phyloP scores from a whole-genome alignment of 2,329 filamentous ascomycete species.

The Pseudogymnoascus sp. region DNA sequence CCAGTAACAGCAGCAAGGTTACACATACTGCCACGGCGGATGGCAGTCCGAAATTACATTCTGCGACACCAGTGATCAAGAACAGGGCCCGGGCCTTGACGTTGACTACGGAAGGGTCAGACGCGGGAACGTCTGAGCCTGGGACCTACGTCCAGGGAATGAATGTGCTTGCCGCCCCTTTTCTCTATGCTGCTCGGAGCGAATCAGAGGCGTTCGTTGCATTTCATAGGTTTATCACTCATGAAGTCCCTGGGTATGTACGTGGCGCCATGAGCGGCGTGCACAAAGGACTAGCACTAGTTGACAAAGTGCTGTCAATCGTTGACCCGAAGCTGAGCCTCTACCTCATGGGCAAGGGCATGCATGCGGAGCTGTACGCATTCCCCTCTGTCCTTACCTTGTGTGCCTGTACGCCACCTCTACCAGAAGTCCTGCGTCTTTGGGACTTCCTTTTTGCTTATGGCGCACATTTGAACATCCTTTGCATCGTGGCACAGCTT shows the following conservation, averaged over 20 bases:
- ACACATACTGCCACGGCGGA: conserved; percentile 21
- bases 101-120: conserved; percentile 57
- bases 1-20: conserved; percentile 13
- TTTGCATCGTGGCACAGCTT: conserved; percentile 94
- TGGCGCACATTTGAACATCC: conserved; percentile 85
- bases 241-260: conserved; percentile 88
- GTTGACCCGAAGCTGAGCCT: conserved; percentile 82
- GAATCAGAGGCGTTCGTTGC: conserved; percentile 91
- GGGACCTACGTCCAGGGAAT: conserved; percentile 96
- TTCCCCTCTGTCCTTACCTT: conserved; percentile 93
- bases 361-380: conserved; percentile 91
- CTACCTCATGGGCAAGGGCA: conserved; percentile 76
- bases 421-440: conserved; percentile 84
- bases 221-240: conserved; percentile 79
- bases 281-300: conserved; percentile 80
- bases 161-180: conserved; percentile 95
- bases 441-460: conserved; percentile 99
- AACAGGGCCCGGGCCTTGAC: conserved; percentile 47
- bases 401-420: conserved; percentile 88
- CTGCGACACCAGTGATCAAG: conserved; percentile 28
- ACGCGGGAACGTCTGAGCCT: conserved; percentile 53
- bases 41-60: conserved; percentile 25
- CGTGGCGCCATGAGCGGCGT: conserved; percentile 95
- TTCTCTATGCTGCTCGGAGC: conserved; percentile 87
- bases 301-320: conserved; percentile 85